Base-by-base conservation (phyloP, 1,139 yeast species). In the Saccharomyces hybrid region DNA sequence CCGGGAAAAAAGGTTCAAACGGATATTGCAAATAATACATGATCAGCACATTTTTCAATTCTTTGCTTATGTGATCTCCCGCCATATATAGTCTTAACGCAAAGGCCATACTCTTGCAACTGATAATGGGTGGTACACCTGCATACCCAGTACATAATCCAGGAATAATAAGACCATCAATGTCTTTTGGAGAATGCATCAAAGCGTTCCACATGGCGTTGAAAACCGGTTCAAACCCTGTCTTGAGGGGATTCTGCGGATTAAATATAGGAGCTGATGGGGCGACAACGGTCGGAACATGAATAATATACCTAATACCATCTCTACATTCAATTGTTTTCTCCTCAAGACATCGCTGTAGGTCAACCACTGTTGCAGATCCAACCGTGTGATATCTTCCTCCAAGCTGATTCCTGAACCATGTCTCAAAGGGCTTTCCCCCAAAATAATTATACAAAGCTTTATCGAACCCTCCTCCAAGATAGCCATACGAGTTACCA, bases 91-190 rank as follows among this genome's bases (percentile, higher is more conserved):
- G 54, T 46, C 63, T 52, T n/a, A 68, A 49, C 1, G 70, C 71
- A 56, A 66, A 66, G 23, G 59, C 56, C 67, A 66, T 67, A 23
- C 67, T 60, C 51, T 64, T 62, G 48, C 67, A 57, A 46, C 76
- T 75, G 1, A 74, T 54, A 1, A 63, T 67, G 6, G 63, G 56
- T 0, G 77, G 74, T 0, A 79, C 69, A 0, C 73, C 74, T 0
- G 80, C 83, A 55, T 71, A 76, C 1, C 83, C 84, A 0, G 83
- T 76, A 4, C 80, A 81, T 20, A 80, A 57, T 0, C 82, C 83
- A 0, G 83, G 76, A 3, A 79, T 55, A 6, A 79, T 64, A n/a
- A 79, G 52, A 0, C 70, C 66, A 48, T 69, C 67, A 5, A 69
- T 64, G 9, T 58, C 63, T 2, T 44, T 29, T 6, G 69, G 67